Percentiles rank a stretch among this genome's conserved stretches.
Conservation (phyloP, 2,329 filamentous ascomycete species). For the Xylaria sp. region DNA sequence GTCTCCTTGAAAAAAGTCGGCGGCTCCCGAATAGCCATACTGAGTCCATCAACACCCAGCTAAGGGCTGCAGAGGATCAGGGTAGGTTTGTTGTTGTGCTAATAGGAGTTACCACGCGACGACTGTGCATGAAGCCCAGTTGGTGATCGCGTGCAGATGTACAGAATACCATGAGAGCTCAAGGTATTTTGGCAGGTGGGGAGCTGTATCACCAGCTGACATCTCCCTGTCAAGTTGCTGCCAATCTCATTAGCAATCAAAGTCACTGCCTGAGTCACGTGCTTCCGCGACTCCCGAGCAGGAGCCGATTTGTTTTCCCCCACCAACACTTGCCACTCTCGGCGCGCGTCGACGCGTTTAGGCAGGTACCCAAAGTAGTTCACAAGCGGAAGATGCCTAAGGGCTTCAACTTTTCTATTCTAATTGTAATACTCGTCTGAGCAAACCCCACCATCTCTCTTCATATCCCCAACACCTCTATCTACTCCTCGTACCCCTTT, state of each 20-base stretch:
- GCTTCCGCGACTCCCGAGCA: slow-evolving; percentile 35
- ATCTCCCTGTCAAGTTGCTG: neutral
- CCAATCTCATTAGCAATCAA: slow-evolving; percentile 2
- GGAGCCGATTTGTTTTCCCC: slow-evolving; percentile 31
- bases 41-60: slow-evolving; percentile 62
- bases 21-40: slow-evolving; percentile 68
- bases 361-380: slow-evolving; percentile 5
- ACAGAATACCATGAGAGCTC: too few species aligned
- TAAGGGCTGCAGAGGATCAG: slow-evolving; percentile 29
- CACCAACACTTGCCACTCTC: slow-evolving; percentile 26
- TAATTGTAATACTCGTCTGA: neutral
- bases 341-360: slow-evolving; percentile 35
- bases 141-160: neutral
- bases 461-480: neutral
- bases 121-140: neutral
- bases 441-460: neutral
- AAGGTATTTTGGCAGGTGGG: slow-evolving; percentile 16
- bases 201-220: neutral
- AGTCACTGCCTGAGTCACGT: slow-evolving; percentile 32
- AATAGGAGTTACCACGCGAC: slow-evolving; percentile 26
- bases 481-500: neutral
- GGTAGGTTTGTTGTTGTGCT: slow-evolving; percentile 14
- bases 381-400: neutral
- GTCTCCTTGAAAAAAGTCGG: slow-evolving; percentile 84
- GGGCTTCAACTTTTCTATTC: neutral